Percentiles rank a stretch among this genome's conserved stretches.
phyloP scores from a whole-genome alignment of 805 yeast species.

The Starmerella kuoi region DNA sequence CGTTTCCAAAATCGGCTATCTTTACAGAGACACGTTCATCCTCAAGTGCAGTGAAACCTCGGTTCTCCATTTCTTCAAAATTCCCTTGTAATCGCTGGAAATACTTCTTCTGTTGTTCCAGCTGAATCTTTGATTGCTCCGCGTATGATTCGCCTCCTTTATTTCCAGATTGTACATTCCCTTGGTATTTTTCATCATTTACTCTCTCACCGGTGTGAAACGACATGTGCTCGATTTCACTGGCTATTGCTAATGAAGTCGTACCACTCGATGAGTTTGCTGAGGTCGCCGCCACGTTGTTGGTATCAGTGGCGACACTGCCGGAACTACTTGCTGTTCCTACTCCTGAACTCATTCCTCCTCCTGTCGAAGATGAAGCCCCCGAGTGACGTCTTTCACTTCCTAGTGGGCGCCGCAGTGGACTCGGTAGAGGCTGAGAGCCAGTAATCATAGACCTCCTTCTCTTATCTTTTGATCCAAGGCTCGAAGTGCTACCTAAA shows the following conservation, averaged over 20 bases:
- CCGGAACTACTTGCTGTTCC: neutral
- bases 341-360: neutral
- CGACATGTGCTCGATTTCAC: too few relatives aligned
- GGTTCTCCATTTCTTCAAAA: neutral
- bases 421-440: conserved; percentile 19
- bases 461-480: neutral
- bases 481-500: neutral
- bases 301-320: too few relatives aligned
- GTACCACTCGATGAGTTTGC: neutral
- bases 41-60: conserved; percentile 20
- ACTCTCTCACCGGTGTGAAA: too few relatives aligned
- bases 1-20: conserved; percentile 89
- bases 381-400: neutral
- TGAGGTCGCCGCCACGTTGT: too few relatives aligned
- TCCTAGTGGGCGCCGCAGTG: conserved; percentile 9
- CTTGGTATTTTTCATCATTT: too few relatives aligned
- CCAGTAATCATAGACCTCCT: conserved; percentile 6
- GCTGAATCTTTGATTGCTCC: neutral
- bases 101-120: neutral
- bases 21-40: conserved; percentile 55
- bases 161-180: too few relatives aligned
- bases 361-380: neutral
- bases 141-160: too few relatives aligned
- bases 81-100: neutral
- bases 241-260: neutral